A percentile compares a stretch with the other conserved stretches of the same genome.
These are phyloP conservation scores for Wakefieldia striispora DNA, from an alignment of 768 basidiomycete genomes.

Conservation along the genomic window DNA sequence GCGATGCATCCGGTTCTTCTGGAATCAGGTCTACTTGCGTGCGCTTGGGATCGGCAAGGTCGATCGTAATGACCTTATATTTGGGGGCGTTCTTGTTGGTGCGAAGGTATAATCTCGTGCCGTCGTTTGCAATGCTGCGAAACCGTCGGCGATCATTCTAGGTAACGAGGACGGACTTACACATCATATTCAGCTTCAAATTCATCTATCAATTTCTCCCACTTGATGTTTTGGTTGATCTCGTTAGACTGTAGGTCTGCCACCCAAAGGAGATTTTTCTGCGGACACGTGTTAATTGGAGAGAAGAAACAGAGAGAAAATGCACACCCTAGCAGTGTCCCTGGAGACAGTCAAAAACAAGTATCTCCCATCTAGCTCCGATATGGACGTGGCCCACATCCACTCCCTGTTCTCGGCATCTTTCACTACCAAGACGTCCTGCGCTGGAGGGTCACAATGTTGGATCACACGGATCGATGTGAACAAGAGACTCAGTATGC, in stretches of 20 bases:
- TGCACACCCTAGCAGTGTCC: conserved; percentile 62
- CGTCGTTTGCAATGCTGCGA: conserved; percentile 62
- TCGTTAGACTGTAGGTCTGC: conserved; percentile 58
- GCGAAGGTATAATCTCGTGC: conserved; percentile 55
- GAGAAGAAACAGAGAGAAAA: background rate
- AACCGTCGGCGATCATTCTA: conserved; percentile 1
- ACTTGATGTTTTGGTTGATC: conserved; percentile 64
- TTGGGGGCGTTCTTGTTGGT: conserved; percentile 68
- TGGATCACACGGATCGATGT: background rate
- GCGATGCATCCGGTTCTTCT: conserved; percentile 60
- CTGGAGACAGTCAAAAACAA: conserved; percentile 50
- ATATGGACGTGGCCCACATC: conserved; percentile 56
- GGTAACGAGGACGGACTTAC: conserved; percentile 38
- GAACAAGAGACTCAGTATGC: background rate
- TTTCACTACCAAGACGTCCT: conserved; percentile 65
- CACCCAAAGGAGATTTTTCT: conserved; percentile 79
- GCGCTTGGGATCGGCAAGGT: conserved; percentile 49
- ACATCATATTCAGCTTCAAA: conserved; percentile 65
- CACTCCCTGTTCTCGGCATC: conserved; percentile 63
- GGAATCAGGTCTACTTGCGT: conserved; percentile 61
- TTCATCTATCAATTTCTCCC: conserved; percentile 69
- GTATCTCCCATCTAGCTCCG: conserved; percentile 65
- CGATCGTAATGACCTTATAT: conserved; percentile 63
- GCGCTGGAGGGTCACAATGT: conserved; percentile 40
- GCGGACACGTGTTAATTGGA: background rate